Evolutionary conservation across 495 filamentous ascomycete genomes (phyloP), one percentile per base, ranked within the genome.

Genomic region (Neurospora sp.): DNA sequence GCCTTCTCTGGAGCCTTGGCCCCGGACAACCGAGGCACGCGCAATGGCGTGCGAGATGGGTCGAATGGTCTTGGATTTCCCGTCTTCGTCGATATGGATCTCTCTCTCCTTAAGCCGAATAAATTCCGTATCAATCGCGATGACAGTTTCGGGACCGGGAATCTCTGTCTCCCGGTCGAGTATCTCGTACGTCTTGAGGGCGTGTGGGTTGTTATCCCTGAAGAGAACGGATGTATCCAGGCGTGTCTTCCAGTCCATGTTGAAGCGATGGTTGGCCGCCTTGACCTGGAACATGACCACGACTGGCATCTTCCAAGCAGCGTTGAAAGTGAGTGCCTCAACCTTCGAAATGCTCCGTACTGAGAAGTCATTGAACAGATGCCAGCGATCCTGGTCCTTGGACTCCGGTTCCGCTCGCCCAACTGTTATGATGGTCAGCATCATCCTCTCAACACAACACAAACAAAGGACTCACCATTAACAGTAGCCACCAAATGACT

Each of bases 311-410:
- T 98, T 99, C 95, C 96, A 98, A 8, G 89, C 85, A 31, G 92
- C 88, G 42, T 93, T 94, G 78, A 98, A 98, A 17, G 90, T 89
- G 15, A 98, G 83, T 5, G 96, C 96, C 79, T 98, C 94, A 42
- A 92, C 91, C 10, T 76, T 84, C 17, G 90, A 86, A 21, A 97
- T 86, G n/a, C 91, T 88, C 6, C 92, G 88, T 39, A 99, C 96
- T 15, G 96, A 84, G 76, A 99, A 99, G 81, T 99, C 96, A 71
- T 99, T 99, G 82, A 99, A 97, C 5, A 99, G 79, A 78, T 97
- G 92, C 96, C 96, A 99, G 74, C 89, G 89, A 75, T 84, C 88
- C 71, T 89, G 84, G 2, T 79, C 79, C 9, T 89, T 84, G 6
- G 86, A 76, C 7, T 85, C 82, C 2, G 82, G 79, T 28, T 87